Base-by-base conservation (phyloP, 257 asterid genomes). In the Solanum gracilifrons region DNA sequence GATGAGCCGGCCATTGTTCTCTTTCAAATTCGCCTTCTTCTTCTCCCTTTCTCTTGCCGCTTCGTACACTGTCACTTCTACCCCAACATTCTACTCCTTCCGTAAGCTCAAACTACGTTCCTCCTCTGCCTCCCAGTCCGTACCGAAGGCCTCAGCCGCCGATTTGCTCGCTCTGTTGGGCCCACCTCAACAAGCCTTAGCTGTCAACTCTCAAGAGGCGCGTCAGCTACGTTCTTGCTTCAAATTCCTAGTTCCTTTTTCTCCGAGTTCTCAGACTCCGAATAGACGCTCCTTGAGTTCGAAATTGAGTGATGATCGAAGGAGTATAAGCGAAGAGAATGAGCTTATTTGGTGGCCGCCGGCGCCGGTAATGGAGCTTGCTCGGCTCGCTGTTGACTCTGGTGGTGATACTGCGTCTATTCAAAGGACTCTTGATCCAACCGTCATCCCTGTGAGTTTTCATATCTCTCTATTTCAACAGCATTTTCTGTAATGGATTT, bases 91-190 rank as follows among this genome's bases (percentile, higher is more conserved):
- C 80, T 87, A 55, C 58, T 77, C 51, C n/a, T 33, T 39, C 15
- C 86, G 66, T 23, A 87, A 39, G 23, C 71, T 64, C 64, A 58
- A 87, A 18, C 35, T 62, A 33, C 86, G 77, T 79, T 60, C 77
- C 27, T 36, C 74, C 36, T 36, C 58, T 33, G 15, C 43, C 64
- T 80, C 75, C 33, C 27, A 74, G 77, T 77, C 37, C 32, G 75
- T 55, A 60, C 94, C 92, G 64, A 94, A 92, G 87, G 99, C 99
- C 87, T 93, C 95, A 25, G 90, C 88, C 87, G 90, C 95, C 20
- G 99, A 95, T 90, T 88, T 96, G 88, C 94, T 96, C 18, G 85
- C 97, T 66, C 93, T 95, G 39, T 93, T 96, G 71, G 98, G 98
- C 88, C 82, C 99, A 41, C 91, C 93, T 13, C 89, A 91, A 41